Evolutionary conservation across 495 filamentous ascomycete species (phyloP).

Genomic region (Bathelium albidoporum): DNA sequence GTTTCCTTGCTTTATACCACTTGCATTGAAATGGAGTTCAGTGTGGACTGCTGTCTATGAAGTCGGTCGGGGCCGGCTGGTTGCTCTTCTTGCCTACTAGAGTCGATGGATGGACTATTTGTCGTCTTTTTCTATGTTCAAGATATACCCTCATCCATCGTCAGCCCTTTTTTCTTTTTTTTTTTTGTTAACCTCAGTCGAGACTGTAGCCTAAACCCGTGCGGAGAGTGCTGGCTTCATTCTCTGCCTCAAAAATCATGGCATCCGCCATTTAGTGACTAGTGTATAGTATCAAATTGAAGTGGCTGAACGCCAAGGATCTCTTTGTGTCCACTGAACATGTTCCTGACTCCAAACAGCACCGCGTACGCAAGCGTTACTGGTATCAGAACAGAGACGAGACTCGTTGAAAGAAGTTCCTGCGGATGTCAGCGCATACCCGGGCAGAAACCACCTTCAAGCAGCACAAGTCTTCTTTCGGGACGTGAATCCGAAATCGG

Average conservation of each 20-base stretch:
- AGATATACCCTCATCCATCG: slow-evolving; percentile 3
- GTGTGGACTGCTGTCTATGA: neutral
- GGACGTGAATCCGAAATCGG: neutral
- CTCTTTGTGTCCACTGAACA: neutral
- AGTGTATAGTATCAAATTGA: slow-evolving; percentile 1
- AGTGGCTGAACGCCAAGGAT: neutral
- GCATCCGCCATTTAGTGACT: neutral
- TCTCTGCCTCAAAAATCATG: neutral
- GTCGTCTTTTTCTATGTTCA: neutral
- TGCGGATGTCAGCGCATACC: too few species aligned
- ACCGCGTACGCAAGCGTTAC: too few species aligned
- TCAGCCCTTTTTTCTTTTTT: too few species aligned
- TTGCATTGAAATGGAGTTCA: neutral
- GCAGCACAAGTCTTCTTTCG: too few species aligned
- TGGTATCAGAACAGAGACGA: neutral
- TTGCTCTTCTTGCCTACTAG: neutral
- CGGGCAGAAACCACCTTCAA: too few species aligned
- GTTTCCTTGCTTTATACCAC: slow-evolving; percentile 2
- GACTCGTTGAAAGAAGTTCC: too few species aligned
- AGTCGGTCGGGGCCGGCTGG: neutral
- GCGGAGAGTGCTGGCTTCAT: neutral
- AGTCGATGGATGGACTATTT: neutral
- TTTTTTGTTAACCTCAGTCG: neutral
- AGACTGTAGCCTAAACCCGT: neutral
- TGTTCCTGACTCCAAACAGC: too few species aligned